Base-by-base conservation (phyloP, 1,139 yeast genomes). In the Taphrina sp. region DNA sequence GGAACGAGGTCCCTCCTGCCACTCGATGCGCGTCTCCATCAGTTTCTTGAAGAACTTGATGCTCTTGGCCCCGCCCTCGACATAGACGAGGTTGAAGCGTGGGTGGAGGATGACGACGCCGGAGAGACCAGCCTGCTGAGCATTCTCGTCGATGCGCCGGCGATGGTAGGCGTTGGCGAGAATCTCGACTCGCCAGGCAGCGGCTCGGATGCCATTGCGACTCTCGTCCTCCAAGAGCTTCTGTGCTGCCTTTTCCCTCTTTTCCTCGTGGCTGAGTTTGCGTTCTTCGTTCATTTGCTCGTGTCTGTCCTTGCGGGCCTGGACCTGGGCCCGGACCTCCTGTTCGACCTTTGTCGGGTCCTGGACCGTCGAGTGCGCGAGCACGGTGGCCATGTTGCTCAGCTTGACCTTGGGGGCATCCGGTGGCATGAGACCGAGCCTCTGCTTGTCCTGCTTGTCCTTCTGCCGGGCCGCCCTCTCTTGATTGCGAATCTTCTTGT, bases 341-440 rank as follows among this genome's bases (percentile, higher is more conserved):
- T 76, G 74, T 65, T 92, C 98, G 63, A 90, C 83, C 3, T 81
- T 80, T 0, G 98, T 92, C 0, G 98, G 98, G 65, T 92, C 95
- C 60, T 78, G 76, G 45, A 89, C 83, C n/a, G 94, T 87, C 60
- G 86, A 95, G 65, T 87, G 83, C 2, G 96, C 86, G 47, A 84
- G 74, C 0, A 88, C 95, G 62, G 79, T 83, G 89, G 87, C 85
- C 67, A 90, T 75, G 66, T 90, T 92, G 43, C 83, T 79, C 53
- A 88, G 72, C 64, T 83, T 87, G 28, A 90, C 87, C 68, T 90
- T 92, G 1, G 96, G 95, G 4, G 85, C 84, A 0, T 96, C 96
- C 1, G 95, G 85, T 0, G 95, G 85, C 51, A 83, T 89, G 22
- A 90, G 71, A 0, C 98, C 98, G 3, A 87, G 72, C 60, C 82